Base-by-base conservation (phyloP, 1,284 basidiomycete species). In the Papiliotrema laurentii region DNA sequence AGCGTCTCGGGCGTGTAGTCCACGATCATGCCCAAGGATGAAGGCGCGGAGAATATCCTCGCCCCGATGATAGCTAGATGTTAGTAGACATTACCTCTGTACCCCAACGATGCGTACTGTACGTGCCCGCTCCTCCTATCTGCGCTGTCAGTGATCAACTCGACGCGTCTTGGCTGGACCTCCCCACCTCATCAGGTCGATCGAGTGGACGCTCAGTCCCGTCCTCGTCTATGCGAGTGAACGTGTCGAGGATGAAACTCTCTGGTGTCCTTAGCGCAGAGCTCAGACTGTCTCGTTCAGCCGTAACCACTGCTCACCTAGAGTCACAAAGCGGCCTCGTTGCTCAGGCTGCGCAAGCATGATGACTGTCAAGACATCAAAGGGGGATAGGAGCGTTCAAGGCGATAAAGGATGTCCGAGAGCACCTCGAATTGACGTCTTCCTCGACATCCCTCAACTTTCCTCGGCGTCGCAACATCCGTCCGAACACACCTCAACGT, bases 121-220 rank as follows among this genome's bases (percentile, higher is more conserved):
- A 74, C 9, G 68, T 67, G 0, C 72, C 72, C 6, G 63, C 69
- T 21, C 72, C 72, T 0, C 71, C 72, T 24, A 74, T 62, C 71
- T 73, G 39, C 5, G 14, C 2, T 19, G 28, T n/a, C 25, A 46
- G 2, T 18, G 19, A 41, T 35, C 26, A 48, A 34, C 33, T 22
- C 7, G 21, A 36, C 14, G 5, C 22, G 2, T 18, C 16, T 41
- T 30, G 18, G 2, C 26, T 36, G 11, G n/a, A 30, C 14, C 11
- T 7, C 37, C 61, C 21, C 46, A 69, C 68, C 55, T 72, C 64
- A 40, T 71, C 64, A 19, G 60, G 57, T 46, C 65, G 58, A 27
- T 63, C 55, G 11, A 61, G 45, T 1, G 59, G 50, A 2, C 41
- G 50, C 24, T 71, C 65, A 0, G 58, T 48, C 0, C 69, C 69